These are phyloP conservation scores for Xeromyces bisporus DNA, from an alignment of 495 filamentous ascomycete genomes.

Conservation along the genomic window DNA sequence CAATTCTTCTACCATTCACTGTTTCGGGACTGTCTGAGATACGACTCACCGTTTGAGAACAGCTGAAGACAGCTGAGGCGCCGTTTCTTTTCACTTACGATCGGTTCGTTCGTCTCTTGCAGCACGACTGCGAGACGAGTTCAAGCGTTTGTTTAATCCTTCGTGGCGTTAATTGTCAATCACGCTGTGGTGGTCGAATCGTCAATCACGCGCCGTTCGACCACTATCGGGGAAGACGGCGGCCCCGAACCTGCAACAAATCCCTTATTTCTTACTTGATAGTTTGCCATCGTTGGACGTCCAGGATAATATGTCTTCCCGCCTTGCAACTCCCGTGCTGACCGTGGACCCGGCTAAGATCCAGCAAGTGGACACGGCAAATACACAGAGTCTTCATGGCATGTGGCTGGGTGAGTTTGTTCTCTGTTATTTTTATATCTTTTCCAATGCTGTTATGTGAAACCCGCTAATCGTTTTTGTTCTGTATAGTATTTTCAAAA, in stretches of 20 bases:
- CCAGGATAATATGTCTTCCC: conserved; percentile 34
- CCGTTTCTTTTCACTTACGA: conserved; percentile 6
- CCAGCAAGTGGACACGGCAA: conserved; percentile 83
- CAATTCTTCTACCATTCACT: neutral
- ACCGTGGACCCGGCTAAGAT: conserved; percentile 75
- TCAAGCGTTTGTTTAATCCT: neutral
- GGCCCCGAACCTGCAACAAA: conserved; percentile 26
- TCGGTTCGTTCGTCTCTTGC: conserved; percentile 11
- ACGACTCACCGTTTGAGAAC: conserved; percentile 1
- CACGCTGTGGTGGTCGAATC: conserved; percentile 12
- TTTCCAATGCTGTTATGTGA: neutral
- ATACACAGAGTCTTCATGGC: conserved; percentile 84
- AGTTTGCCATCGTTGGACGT: conserved; percentile 9
- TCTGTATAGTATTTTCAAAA: conserved; percentile 66
- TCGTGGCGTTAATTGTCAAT: conserved; percentile 6
- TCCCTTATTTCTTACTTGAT: conserved; percentile 3
- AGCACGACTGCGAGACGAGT: neutral
- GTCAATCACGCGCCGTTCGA: conserved; percentile 30
- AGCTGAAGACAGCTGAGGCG: conserved; percentile 7
- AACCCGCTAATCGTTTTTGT: conserved; percentile 4
- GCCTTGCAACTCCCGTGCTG: conserved; percentile 54
- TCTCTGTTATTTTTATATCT: conserved; percentile 1
- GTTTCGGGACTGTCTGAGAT: neutral
- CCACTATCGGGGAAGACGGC: conserved; percentile 35
- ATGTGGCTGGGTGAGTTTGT: conserved; percentile 85